phyloP scores from a whole-genome alignment of 2,329 filamentous ascomycete species.

The Clarireedia monteithiana region DNA sequence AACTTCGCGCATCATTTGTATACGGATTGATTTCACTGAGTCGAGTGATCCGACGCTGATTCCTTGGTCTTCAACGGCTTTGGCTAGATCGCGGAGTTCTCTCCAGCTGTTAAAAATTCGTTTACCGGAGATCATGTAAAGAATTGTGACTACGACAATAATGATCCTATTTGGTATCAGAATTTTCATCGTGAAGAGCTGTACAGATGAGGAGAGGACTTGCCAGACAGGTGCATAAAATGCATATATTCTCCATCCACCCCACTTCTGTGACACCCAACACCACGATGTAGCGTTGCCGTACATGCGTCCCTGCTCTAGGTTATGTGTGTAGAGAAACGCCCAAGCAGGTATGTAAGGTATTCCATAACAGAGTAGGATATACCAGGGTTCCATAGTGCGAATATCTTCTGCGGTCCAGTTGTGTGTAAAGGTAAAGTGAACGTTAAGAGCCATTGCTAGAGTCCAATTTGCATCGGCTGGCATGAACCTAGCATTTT shows the following conservation, averaged over 20 bases:
- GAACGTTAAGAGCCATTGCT: constrained; percentile 78
- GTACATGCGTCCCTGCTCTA: too few relatives aligned
- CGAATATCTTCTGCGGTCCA: constrained; percentile 59
- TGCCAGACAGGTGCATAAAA: constrained; percentile 53
- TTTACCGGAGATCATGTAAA: too few relatives aligned
- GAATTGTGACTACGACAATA: too few relatives aligned
- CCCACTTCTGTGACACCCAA: constrained; percentile 62
- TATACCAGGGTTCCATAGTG: constrained; percentile 62
- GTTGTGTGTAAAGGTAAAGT: constrained; percentile 70
- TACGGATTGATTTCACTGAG: neutral
- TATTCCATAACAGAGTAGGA: constrained; percentile 63
- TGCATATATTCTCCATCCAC: constrained; percentile 62
- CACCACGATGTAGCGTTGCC: constrained; percentile 54
- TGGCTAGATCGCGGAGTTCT: too few relatives aligned
- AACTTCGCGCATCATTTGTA: too few relatives aligned
- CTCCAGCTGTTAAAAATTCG: too few relatives aligned
- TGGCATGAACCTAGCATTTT: constrained; percentile 59
- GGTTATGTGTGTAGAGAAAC: too few relatives aligned
- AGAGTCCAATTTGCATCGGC: constrained; percentile 71
- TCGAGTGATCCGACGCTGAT: constrained; percentile 22
- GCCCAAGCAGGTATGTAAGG: constrained; percentile 32
- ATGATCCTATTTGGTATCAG: too few relatives aligned
- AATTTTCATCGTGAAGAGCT: too few relatives aligned
- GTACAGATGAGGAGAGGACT: too few relatives aligned
- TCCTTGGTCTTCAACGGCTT: neutral